Base-by-base conservation (phyloP, 208 protist species). In the Leishmania tropica region DNA sequence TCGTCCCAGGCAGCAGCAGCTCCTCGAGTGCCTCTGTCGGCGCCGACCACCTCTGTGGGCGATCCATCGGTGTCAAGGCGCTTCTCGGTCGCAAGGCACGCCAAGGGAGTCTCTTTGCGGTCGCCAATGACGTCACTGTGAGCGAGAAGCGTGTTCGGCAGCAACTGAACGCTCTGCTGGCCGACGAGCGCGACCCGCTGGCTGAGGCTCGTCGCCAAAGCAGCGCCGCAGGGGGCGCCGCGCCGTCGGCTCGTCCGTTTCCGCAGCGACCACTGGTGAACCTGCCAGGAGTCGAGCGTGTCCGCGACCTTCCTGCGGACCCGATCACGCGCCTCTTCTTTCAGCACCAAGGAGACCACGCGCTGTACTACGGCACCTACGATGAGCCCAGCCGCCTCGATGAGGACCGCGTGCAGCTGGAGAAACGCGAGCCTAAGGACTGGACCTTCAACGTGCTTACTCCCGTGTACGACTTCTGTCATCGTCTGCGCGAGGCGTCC, bases 281-380 rank as follows among this genome's bases (percentile, higher is more conserved):
- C 35, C 83, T 98, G 45, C 95, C 95, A 1, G 95, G 95, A 17
- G 95, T 98, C 28, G 91, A 95, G 87, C 92, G 91, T 0, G 79
- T 87, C 4, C 92, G 93, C 47, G 95, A 98, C 78, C 85, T 98
- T 13, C 95, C 95, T 1, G 94, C 94, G 0, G 95, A 98, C 84
- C 95, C 95, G 13, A 95, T 98, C 85, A 98, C 95, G 5, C 90
- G 95, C 4, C 89, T 98, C 72, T 98, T 98, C 89, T 98, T 98
- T 80, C 95, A 98, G 85, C 94, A 96, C 87, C 94, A 97, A 83
- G 95, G 95, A 35, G 94, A 98, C 54, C 90, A 97, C 83, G 95
- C 95, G 83, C 87, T 98, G 24, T 97, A 98, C 88, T 96, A 98
- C 85, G 93, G 94, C 83, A 96, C 85, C 68, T 98, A 96, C 81